Evolutionary conservation across 139 green algal species (phyloP), one percentile per base, ranked within the genome.

Genomic region (Gonium pectorale): DNA sequence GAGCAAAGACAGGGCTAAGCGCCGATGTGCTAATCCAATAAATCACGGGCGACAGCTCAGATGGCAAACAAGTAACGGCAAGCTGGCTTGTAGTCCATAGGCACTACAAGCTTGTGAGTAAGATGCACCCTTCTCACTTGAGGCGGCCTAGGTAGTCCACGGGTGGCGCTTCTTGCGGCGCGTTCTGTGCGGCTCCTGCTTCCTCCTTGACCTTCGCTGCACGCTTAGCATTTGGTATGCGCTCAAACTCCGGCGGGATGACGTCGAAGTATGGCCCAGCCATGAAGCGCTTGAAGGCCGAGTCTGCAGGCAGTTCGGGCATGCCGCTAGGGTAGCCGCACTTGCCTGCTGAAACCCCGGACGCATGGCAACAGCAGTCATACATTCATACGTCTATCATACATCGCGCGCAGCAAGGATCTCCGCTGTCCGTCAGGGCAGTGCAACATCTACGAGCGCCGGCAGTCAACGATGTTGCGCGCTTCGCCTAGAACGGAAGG

Each of bases 261-360:
- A 77, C 17, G 19, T 78, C 62, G 79, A 77, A 85, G 44, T 69
- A 85, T 11, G 79, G 79, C 2, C 79, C 79, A 4, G 64, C 44
- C 24, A 85, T 41, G 37, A 78, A 85, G 59, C 79, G 63, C 46
- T 54, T 67, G 49, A 85, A 77, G 29, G 79, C 26, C 4, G 26
- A 17, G 24, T 31, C 77, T 83, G 77, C 26, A 38, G 56, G 67
- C n/a, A n/a, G n/a, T n/a, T n/a, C n/a, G n/a, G n/a, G n/a, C n/a
- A n/a, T n/a, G n/a, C n/a, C n/a, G n/a, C n/a, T n/a, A n/a, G n/a
- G n/a, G n/a, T n/a, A n/a, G n/a, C n/a, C n/a, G n/a, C n/a, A n/a
- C n/a, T n/a, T n/a, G n/a, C n/a, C n/a, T n/a, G n/a, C n/a, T n/a
- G n/a, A n/a, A n/a, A n/a, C n/a, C n/a, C n/a, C n/a, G n/a, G n/a